These are phyloP conservation scores for Psophocarpus tetragonolobus DNA, from an alignment of 306 rosid species.

Conservation along the genomic window DNA sequence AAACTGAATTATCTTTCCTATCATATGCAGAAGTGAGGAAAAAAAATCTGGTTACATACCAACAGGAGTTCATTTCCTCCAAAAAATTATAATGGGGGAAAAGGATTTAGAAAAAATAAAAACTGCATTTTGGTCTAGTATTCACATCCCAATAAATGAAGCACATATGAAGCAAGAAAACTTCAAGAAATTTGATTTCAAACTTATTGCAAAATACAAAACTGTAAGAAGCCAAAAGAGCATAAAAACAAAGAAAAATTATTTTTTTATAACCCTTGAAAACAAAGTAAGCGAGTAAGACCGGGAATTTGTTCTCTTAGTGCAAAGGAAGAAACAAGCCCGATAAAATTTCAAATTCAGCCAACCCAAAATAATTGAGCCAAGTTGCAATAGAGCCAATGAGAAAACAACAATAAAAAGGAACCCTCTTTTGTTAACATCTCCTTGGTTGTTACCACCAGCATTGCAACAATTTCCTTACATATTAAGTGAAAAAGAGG, in stretches of 20 bases:
- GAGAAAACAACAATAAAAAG: conserved; percentile 22
- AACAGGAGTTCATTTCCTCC: background rate
- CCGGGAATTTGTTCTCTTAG: background rate
- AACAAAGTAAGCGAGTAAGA: conserved; percentile 9
- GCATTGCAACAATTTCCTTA: background rate
- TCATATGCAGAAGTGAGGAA: background rate
- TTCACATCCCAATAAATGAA: conserved; percentile 29
- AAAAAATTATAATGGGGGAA: background rate
- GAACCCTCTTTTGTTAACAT: conserved; percentile 2
- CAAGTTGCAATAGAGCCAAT: conserved; percentile 11
- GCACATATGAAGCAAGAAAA: conserved; percentile 10
- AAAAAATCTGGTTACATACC: background rate
- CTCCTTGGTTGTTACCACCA: conserved; percentile 23
- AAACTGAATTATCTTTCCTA: background rate
- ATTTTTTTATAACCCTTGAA: conserved; percentile 18
- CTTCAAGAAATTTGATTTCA: conserved; percentile 14
- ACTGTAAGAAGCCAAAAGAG: conserved; percentile 19
- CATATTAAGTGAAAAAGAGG: background rate
- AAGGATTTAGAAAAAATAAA: background rate
- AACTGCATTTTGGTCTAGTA: conserved; percentile 36
- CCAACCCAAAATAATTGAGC: conserved; percentile 6
- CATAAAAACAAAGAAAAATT: conserved; percentile 5
- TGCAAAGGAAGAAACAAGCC: background rate
- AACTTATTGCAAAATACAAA: conserved; percentile 16
- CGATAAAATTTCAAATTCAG: conserved; percentile 28